Evolutionary conservation across 2,329 filamentous ascomycete species (phyloP), one percentile per base, ranked within the genome.

Genomic region (Chrysoporthe austroafricana): DNA sequence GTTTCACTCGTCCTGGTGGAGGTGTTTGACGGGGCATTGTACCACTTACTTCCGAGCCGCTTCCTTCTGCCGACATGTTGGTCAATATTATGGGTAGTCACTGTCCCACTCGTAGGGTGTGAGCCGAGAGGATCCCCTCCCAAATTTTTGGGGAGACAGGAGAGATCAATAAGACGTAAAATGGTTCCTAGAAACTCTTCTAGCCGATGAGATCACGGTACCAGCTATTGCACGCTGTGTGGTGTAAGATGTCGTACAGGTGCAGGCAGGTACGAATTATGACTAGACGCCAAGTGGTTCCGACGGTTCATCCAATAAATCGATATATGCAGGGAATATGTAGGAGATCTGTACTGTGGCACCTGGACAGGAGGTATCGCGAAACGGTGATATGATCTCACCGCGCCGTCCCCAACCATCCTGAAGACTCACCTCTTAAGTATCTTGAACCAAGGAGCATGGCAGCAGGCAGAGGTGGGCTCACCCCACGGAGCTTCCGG

Each of bases 61-160:
- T 13, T 57, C 32, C 16, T 57, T 34, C 32, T 39, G 32, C 54
- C 54, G 54, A 57, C 54, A 57, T 57, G 32, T n/a, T 57, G 16
- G 34, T 16, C 18, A 56, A 9, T 36, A 57, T n/a, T 57, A 5
- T 14, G 34, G 32, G 16, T 8, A 18, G 7, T 39, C 54, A 39
- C 18, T 39, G 54, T 57, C 54, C 39, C 34, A 39, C 54, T 57
- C 13, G 50, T 54, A 52, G 26, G 26, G 9, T 54, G 50, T 32
- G 50, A 7, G 21, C 21, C 26, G 26, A 26, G 36, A 39, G 36
- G 36, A 39, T 7, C 36, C 36, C 36, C 36, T 39, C 4, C 36
- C 36, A 39, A 9, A 9, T 9, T 39, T 39, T 39, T 39, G 36
- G 36, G 36, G 36, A 9, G 36, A 39, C 36, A 54, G 50, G 13